Base-by-base conservation (phyloP, 331 rosid genomes). In the Acacia pycnantha region DNA sequence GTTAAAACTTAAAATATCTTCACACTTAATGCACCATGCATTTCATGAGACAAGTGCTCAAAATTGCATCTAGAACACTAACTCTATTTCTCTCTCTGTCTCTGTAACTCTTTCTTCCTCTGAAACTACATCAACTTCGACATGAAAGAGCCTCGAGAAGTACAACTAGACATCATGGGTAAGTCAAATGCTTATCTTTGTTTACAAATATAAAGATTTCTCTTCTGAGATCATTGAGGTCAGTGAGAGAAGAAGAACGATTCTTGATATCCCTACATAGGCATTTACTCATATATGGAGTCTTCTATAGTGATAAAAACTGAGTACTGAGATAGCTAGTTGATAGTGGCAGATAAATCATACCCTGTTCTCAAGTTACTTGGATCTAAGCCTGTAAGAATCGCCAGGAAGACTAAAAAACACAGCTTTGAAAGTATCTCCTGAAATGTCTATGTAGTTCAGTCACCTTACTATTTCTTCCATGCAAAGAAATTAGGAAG, bases 101-200 rank as follows among this genome's bases (percentile, higher is more conserved):
- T 2, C 24, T 58, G 64, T 56, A 3, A 13, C 3, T 44, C 51
- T 79, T 53, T 29, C 31, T 11, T 70, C 70, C 37, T 59, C 21
- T 46, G 65, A 16, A 53, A 54, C 48, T 26, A 1, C 21, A 46
- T 81, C 61, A 70, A 33, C 80, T 82, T 82, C 12, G 29, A 82
- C 65, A 70, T 79, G 86, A 83, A 74, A 76, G 79, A 79, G 61
- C 48, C 76, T 56, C 83, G 62, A 67, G 73, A 82, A 79, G 35
- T 56, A 16, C 81, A 76, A 29, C 85, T 87, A 14, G 12, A 11
- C 61, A 59, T 76, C 21, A 68, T 14, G 41, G 83, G 86, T 87
- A 66, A 56, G 85, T 84, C 53, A 47, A 21, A 70, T 61, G 40
- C 70, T 81, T 43, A 69, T 61, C 70, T 33, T 72, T 69, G 11